These are phyloP conservation scores for Lanmaoa pseudosensibilis DNA, from an alignment of 768 basidiomycete species.

Conservation along the genomic window DNA sequence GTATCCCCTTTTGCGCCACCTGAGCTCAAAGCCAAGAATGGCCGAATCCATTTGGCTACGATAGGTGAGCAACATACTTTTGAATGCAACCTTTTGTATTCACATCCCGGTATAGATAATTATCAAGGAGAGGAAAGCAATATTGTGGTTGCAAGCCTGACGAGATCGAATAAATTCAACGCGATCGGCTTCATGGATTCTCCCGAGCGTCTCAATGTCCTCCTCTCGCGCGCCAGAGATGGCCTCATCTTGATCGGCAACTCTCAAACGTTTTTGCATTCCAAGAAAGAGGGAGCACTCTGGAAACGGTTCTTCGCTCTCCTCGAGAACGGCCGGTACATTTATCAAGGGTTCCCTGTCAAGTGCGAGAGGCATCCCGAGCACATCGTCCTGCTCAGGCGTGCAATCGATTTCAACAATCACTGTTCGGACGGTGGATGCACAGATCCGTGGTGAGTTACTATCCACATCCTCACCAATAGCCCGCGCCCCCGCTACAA, in stretches of 20 bases:
- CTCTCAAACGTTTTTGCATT: constrained; percentile 17
- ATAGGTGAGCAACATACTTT: constrained; percentile 46
- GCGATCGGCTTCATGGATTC: constrained; percentile 73
- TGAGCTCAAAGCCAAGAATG: constrained; percentile 37
- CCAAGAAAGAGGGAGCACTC: constrained; percentile 10
- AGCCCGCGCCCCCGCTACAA: not conserved
- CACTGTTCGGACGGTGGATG: constrained; percentile 65
- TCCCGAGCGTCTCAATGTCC: constrained; percentile 66
- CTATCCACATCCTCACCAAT: not conserved
- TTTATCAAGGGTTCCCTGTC: constrained; percentile 46
- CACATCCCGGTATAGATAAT: constrained; percentile 48
- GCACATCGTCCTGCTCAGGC: constrained; percentile 36
- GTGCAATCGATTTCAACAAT: constrained; percentile 49
- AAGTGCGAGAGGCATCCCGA: constrained; percentile 54
- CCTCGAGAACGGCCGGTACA: not conserved
- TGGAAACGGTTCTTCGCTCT: constrained; percentile 10
- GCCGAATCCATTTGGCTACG: constrained; percentile 53
- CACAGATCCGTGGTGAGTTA: constrained; percentile 51
- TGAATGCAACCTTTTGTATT: no score
- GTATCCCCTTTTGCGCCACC: constrained; percentile 37
- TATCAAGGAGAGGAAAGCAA: constrained; percentile 76
- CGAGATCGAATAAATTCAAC: constrained; percentile 52
- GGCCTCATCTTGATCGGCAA: constrained; percentile 68
- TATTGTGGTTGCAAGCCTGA: constrained; percentile 60
- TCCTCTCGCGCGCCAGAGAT: constrained; percentile 66